Percentiles rank a stretch among this genome's conserved stretches.
phyloP scores from a whole-genome alignment of 2,329 filamentous ascomycete genomes.

The Stagonosporopsis chrysanthemi region DNA sequence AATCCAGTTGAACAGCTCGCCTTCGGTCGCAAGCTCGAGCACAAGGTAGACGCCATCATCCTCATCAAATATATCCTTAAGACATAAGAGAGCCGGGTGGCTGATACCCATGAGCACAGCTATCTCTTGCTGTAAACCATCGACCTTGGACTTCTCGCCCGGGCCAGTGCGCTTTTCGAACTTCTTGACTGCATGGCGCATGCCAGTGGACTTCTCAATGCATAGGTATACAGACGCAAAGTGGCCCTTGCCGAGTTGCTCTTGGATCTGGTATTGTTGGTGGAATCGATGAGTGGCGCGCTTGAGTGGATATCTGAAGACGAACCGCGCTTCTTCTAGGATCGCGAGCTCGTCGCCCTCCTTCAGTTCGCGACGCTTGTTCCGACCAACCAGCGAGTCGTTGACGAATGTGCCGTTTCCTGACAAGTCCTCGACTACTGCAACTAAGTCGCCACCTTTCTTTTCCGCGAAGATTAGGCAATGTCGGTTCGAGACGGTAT shows the following conservation, averaged over 20 bases:
- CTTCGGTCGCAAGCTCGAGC: constrained; percentile 87
- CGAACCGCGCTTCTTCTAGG: constrained; percentile 82
- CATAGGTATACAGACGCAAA: constrained; percentile 94
- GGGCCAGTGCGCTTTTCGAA: constrained; percentile 86
- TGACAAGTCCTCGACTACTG: constrained; percentile 89
- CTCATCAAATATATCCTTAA: constrained; percentile 96
- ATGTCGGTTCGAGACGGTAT: constrained; percentile 87
- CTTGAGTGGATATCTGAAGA: constrained; percentile 81
- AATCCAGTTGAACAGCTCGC: constrained; percentile 95
- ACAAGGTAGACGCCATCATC: constrained; percentile 89
- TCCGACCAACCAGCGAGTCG: constrained; percentile 86
- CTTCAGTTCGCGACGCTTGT: constrained; percentile 85
- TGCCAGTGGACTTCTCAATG: constrained; percentile 82
- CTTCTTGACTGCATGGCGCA: constrained; percentile 89
- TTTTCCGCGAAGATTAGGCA: constrained; percentile 73
- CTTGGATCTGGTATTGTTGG: constrained; percentile 83
- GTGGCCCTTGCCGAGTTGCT: constrained; percentile 91
- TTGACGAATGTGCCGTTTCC: constrained; percentile 98
- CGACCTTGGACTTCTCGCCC: constrained; percentile 82
- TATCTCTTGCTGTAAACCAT: constrained; percentile 93
- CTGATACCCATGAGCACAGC: constrained; percentile 96
- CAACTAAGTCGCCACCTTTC: constrained; percentile 65
- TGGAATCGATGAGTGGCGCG: constrained; percentile 74
- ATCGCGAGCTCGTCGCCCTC: constrained; percentile 92
- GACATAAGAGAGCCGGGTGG: constrained; percentile 88